Evolutionary conservation across 352 stramenopile species (phyloP), one percentile per base, ranked within the genome.

Genomic region (Globisporangium canariense): DNA sequence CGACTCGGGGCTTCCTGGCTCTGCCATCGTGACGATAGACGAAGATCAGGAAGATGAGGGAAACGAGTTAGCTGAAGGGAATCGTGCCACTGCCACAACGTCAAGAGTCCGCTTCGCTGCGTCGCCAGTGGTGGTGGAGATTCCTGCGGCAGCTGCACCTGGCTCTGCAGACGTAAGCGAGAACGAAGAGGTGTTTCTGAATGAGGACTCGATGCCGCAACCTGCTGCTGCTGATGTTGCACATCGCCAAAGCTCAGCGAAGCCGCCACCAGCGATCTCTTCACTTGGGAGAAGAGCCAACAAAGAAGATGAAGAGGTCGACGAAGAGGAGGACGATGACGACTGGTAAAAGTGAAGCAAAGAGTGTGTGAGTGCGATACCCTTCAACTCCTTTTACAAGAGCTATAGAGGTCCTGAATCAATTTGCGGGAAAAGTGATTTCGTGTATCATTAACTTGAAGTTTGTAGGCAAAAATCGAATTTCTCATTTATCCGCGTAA

Each of bases 291-390:
- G 28, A 32, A 30, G 13, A 32, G 22, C 22, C 22, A 6, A 34
- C 1, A 4, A 41, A 4, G 28, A 36, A 18, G 20, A 57, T 2
- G 40, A 65, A 54, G 56, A 56, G 13, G 28, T 67, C 32, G 57
- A 64, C 25, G 63, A 68, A 3, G 63, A 68, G 0, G 63, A 69
- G 0, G 64, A 68, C 4, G 63, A 69, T 3, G 60, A 66, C 30
- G 64, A 68, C 18, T 64, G 56, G 56, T 69, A 67, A 28, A 28
- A 28, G 25, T 28, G 25, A 28, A 28, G 25, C 25, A 28, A 20
- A 16, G 2, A 36, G 32, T 36, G 43, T 11, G 5, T n/a, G 36
- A 9, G 36, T 41, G 36, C 36, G 36, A 41, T 41, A 41, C 36
- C 36, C 9, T n/a, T 20, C 13, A 46, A 46, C 40, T 46, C 40